phyloP scores from a whole-genome alignment of 768 basidiomycete species.

The Clathrus columnatus region DNA sequence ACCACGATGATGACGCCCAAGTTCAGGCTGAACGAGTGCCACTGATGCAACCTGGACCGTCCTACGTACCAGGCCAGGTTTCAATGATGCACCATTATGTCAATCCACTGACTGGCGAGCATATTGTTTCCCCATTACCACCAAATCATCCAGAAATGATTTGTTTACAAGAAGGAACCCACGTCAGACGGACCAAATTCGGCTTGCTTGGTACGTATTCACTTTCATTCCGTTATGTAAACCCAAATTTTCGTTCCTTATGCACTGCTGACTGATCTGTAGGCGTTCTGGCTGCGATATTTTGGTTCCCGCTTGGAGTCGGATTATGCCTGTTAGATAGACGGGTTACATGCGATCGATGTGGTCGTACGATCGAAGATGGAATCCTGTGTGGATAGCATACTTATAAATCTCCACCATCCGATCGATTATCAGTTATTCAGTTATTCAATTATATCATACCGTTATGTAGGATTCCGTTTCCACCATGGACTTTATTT shows the following conservation, averaged over 20 bases:
- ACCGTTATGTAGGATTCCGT: too few relatives aligned
- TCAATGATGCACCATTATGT: constrained; percentile 61
- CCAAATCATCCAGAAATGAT: constrained; percentile 80
- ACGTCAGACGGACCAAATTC: constrained; percentile 52
- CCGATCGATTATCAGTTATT: too few relatives aligned
- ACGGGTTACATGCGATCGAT: constrained; percentile 52
- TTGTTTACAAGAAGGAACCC: constrained; percentile 71
- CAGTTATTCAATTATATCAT: too few relatives aligned
- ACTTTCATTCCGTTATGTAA: background rate
- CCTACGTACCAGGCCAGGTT: background rate
- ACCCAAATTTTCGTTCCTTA: background rate
- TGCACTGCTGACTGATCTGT: background rate
- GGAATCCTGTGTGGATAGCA: constrained; percentile 18
- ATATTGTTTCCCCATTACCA: constrained; percentile 54
- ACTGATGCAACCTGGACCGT: constrained; percentile 1
- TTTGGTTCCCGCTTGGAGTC: constrained; percentile 83
- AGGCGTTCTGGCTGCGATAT: constrained; percentile 74
- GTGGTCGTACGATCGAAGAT: constrained; percentile 31
- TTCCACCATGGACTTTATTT: too few relatives aligned
- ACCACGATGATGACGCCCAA: background rate
- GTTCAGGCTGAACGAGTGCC: background rate
- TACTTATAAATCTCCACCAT: too few relatives aligned
- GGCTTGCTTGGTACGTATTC: constrained; percentile 56
- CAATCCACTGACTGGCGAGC: constrained; percentile 51
- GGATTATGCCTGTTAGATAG: constrained; percentile 72